Conservation (phyloP, 2,329 filamentous ascomycete species). For the Hirsutella thompsonii region DNA sequence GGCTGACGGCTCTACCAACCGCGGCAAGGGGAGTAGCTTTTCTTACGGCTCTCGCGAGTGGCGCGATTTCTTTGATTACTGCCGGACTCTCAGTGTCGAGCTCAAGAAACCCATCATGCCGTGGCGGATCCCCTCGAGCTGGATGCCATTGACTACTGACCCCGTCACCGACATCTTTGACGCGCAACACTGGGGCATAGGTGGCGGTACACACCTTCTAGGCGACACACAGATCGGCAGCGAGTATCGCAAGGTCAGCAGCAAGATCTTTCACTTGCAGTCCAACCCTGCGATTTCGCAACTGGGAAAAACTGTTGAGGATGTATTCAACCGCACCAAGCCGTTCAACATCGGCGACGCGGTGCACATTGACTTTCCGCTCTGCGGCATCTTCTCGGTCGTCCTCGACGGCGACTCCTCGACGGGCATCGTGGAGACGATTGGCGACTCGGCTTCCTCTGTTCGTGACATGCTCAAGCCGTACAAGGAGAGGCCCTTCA, state of each 20-base stretch:
- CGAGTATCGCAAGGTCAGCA: too few relatives aligned
- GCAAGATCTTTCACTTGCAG: too few relatives aligned
- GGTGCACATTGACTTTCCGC: neutral
- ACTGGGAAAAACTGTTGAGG: neutral
- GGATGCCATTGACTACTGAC: neutral
- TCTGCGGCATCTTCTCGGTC: slow-evolving; percentile 1
- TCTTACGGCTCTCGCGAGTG: slow-evolving; percentile 4
- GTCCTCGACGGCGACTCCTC: slow-evolving; percentile 1
- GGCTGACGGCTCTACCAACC: slow-evolving; percentile 3
- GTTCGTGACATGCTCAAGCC: neutral
- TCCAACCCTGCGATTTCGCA: neutral
- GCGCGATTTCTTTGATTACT: slow-evolving; percentile 3
- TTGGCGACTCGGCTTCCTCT: neutral
- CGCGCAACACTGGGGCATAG: too few relatives aligned
- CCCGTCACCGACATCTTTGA: neutral
- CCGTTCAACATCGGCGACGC: neutral
- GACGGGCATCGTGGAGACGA: slow-evolving; percentile 1
- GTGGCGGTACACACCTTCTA: too few relatives aligned
- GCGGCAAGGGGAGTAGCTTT: slow-evolving; percentile 2
- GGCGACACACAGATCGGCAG: too few relatives aligned
- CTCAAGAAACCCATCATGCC: slow-evolving; percentile 1
- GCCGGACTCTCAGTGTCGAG: neutral
- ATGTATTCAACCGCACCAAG: neutral
- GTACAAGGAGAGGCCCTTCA: too few relatives aligned
- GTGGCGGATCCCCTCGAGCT: slow-evolving; percentile 4